These are phyloP conservation scores for Takakia lepidozioides DNA, from an alignment of 225 moss, liverwort and hornwort species.

Conservation along the genomic window DNA sequence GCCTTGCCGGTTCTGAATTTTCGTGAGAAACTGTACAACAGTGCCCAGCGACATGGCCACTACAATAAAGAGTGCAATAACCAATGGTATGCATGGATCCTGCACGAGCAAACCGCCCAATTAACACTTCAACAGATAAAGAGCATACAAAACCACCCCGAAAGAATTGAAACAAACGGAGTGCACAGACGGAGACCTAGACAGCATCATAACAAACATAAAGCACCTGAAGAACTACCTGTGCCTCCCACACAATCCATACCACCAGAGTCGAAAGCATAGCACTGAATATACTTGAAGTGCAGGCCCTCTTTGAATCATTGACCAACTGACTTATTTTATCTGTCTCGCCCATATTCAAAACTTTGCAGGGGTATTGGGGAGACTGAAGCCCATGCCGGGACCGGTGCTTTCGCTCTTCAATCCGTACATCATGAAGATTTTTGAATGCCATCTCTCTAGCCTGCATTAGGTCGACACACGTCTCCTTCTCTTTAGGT, in stretches of 20 bases:
- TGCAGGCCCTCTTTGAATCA: constrained; percentile 38
- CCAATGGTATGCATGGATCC: constrained; percentile 67
- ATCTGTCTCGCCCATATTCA: constrained; percentile 7
- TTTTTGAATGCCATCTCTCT: constrained; percentile 38
- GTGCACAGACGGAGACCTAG: not conserved
- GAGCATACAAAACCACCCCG: not conserved
- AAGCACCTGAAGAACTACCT: constrained; percentile 16
- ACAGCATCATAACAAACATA: not conserved
- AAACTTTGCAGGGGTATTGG: constrained; percentile 2
- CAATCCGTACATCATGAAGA: constrained; percentile 32
- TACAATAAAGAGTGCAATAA: constrained; percentile 54
- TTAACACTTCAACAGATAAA: not conserved
- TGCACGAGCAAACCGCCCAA: constrained; percentile 16
- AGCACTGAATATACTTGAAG: constrained; percentile 70
- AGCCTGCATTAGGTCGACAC: too few relatives aligned
- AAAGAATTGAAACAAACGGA: not conserved
- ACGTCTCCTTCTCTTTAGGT: constrained; percentile 1
- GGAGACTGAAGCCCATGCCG: constrained; percentile 9
- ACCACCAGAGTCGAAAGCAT: constrained; percentile 57
- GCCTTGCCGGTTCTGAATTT: constrained; percentile 36
- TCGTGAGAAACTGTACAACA: constrained; percentile 47
- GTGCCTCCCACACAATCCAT: constrained; percentile 57
- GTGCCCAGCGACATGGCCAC: constrained; percentile 59
- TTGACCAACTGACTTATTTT: constrained; percentile 5
- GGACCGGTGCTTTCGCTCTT: constrained; percentile 15